These are phyloP conservation scores for Dendrobium officinale DNA, from an alignment of 106 monocot genomes.

Conservation along the genomic window DNA sequence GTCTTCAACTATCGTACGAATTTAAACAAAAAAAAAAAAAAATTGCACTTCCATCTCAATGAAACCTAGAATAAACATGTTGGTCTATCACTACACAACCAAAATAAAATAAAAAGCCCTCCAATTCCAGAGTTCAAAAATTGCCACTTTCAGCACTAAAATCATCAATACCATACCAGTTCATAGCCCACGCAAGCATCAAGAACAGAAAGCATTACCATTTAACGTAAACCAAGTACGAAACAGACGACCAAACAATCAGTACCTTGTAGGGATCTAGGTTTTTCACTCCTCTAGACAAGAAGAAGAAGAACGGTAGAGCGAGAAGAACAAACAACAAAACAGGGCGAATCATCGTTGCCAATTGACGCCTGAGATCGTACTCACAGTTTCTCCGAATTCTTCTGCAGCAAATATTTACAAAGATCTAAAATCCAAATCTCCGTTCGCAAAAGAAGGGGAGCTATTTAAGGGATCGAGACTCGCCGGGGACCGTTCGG, in stretches of 20 bases:
- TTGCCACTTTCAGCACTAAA: not conserved
- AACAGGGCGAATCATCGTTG: conserved; percentile 11
- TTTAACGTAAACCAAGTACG: not conserved
- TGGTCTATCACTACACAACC: not conserved
- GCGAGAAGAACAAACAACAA: conserved; percentile 3
- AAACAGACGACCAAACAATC: not conserved
- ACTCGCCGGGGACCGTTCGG: not conserved
- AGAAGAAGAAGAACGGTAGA: conserved; percentile 2
- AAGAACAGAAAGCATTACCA: not conserved
- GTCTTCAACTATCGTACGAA: not conserved
- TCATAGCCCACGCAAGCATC: not conserved
- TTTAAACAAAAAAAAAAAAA: not conserved
- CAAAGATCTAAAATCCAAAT: not conserved
- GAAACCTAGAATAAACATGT: not conserved
- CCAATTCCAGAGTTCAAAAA: not conserved
- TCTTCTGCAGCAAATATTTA: not conserved
- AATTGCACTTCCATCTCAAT: not conserved
- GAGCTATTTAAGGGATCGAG: not conserved
- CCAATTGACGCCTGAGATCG: not conserved
- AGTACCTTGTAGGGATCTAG: conserved; percentile 51
- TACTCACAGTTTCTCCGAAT: not conserved
- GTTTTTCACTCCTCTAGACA: conserved; percentile 22
- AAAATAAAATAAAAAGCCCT: not conserved
- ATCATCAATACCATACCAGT: not conserved
- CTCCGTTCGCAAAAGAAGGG: not conserved